These are phyloP conservation scores for Dictyostelium firmibasis DNA, from an alignment of 78 protist species.

Conservation along the genomic window DNA sequence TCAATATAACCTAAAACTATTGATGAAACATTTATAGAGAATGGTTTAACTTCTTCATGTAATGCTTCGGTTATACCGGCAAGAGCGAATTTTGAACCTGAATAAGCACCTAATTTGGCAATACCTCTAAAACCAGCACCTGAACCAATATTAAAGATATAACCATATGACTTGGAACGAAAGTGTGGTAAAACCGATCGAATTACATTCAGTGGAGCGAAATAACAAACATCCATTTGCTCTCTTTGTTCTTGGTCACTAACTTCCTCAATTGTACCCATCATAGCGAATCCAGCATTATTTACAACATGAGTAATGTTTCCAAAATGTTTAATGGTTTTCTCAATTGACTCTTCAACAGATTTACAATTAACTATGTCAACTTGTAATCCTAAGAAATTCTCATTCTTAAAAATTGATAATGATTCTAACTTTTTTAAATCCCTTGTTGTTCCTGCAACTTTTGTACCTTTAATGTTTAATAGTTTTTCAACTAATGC, in stretches of 20 bases:
- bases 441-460: constrained; percentile 16
- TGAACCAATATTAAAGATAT: constrained; percentile 9
- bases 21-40: neutral
- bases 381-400: neutral
- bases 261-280: neutral
- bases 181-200: neutral
- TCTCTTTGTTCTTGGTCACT: neutral
- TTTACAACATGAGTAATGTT: constrained; percentile 1
- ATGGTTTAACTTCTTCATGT: neutral
- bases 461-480: neutral
- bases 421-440: neutral
- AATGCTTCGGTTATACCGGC: neutral
- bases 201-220: constrained; percentile 16
- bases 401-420: neutral
- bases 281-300: constrained; percentile 14
- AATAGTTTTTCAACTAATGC: neutral
- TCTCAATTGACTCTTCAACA: neutral
- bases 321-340: constrained; percentile 8
- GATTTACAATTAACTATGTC: neutral
- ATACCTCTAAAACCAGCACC: neutral
- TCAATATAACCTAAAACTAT: neutral
- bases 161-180: constrained; percentile 12
- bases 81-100: neutral
- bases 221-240: neutral
- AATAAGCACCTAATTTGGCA: neutral